phyloP scores from a whole-genome alignment of 345 rosid species.

The Cochlearia excelsa region DNA sequence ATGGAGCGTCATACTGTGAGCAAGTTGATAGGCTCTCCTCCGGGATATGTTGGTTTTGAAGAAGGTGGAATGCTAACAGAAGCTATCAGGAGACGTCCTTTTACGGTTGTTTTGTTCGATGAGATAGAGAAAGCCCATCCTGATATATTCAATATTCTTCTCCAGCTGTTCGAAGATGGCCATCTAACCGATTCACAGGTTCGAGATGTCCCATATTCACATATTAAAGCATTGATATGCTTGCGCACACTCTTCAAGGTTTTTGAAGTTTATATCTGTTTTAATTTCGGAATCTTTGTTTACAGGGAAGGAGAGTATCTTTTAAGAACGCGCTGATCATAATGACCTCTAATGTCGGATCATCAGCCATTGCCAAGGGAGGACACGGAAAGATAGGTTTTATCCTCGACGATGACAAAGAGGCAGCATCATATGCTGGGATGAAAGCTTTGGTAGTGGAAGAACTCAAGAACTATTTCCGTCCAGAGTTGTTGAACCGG shows the following conservation, averaged over 20 bases:
- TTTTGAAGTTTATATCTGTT: conserved; percentile 2
- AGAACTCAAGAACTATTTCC: conserved; percentile 84
- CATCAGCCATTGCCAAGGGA: conserved; percentile 85
- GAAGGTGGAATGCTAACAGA: conserved; percentile 95
- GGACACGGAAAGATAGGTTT: conserved; percentile 71
- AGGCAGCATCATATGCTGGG: conserved; percentile 61
- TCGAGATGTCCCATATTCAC: conserved; percentile 5
- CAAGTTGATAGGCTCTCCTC: conserved; percentile 93
- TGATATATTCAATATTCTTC: conserved; percentile 91
- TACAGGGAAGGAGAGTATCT: conserved; percentile 89
- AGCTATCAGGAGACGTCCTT: conserved; percentile 92
- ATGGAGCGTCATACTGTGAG: conserved; percentile 98
- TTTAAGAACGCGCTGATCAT: conserved; percentile 89
- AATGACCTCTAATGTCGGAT: conserved; percentile 96
- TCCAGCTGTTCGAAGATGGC: conserved; percentile 96
- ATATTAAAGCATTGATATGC: conserved; percentile 4
- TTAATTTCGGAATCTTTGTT: conserved; percentile 6
- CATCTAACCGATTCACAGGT: conserved; percentile 99
- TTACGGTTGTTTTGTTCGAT: conserved; percentile 79
- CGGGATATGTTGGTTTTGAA: conserved; percentile 90
- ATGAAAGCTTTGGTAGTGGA: conserved; percentile 75
- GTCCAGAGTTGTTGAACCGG: conserved; percentile 95
- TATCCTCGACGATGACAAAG: conserved; percentile 46
- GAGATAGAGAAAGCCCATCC: conserved; percentile 96
- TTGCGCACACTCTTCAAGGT: neutral